A percentile compares a stretch with the other conserved stretches of the same genome.
These are phyloP conservation scores for Hordeum marinum DNA, from an alignment of 176 grass and related monocot genomes.

Conservation along the genomic window DNA sequence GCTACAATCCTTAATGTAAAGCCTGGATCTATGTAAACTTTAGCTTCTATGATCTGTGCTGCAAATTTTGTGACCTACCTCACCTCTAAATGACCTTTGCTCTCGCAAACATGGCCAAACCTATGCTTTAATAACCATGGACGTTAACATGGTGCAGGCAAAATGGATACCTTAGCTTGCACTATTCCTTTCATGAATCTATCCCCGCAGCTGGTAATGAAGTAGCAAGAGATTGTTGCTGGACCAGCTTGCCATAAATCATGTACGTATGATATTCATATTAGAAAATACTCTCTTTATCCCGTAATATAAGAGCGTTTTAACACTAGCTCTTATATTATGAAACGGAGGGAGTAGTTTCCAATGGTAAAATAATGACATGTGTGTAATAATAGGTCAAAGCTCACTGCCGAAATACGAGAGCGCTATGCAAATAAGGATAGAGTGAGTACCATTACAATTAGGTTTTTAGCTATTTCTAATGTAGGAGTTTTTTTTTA, in stretches of 20 bases:
- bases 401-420: not conserved
- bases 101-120: not conserved
- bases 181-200: not conserved
- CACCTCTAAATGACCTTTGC: not conserved
- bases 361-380: too few species aligned
- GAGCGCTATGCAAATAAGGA: too few species aligned
- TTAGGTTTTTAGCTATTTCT: not conserved
- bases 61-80: not conserved
- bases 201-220: not conserved
- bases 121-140: conserved; percentile 1
- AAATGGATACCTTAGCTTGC: not conserved
- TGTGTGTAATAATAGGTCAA: too few species aligned
- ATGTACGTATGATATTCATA: not conserved
- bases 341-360: too few species aligned
- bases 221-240: not conserved
- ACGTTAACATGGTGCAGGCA: not conserved
- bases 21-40: not conserved
- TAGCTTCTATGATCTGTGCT: not conserved
- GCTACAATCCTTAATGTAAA: too few species aligned
- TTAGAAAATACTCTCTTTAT: too few species aligned
- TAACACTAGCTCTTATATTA: too few species aligned
- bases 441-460: not conserved
- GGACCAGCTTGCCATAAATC: not conserved
- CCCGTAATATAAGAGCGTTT: too few species aligned
- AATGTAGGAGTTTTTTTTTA: not conserved